Percentiles rank a stretch among this genome's conserved stretches.
Evolutionary conservation across 805 yeast genomes (phyloP).

Genomic region (Metschnikowia continentalis): DNA sequence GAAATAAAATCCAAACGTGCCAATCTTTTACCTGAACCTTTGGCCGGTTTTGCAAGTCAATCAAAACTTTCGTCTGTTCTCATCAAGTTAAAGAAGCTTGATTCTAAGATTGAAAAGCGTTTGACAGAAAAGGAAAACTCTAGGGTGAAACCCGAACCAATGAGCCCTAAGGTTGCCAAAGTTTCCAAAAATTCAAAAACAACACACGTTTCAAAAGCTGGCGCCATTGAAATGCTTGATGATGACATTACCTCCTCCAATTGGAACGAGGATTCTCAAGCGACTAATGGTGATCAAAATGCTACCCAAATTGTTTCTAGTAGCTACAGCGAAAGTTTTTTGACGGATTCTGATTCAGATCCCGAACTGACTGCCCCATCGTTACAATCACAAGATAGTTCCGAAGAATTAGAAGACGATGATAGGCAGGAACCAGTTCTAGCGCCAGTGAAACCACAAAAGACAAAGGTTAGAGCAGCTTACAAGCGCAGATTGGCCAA

Average conservation of each 20-base stretch:
- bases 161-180: neutral
- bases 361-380: neutral
- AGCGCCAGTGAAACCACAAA: neutral
- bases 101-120: slow-evolving; percentile 13
- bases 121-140: neutral
- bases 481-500: slow-evolving; percentile 7
- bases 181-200: neutral
- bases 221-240: neutral
- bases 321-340: neutral
- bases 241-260: neutral
- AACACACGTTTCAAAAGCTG: neutral
- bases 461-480: slow-evolving; percentile 3
- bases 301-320: neutral
- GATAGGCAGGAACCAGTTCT: neutral
- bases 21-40: slow-evolving; percentile 13
- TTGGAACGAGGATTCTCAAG: neutral
- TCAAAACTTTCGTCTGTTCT: slow-evolving; percentile 19
- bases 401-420: neutral
- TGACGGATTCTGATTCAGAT: neutral
- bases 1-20: slow-evolving; percentile 9
- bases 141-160: slow-evolving; percentile 7
- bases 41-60: slow-evolving; percentile 13
- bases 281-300: too few relatives aligned
- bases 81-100: slow-evolving; percentile 22
- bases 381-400: too few relatives aligned